phyloP scores from a whole-genome alignment of 1,139 yeast genomes.

The Debaryomyces sp. region DNA sequence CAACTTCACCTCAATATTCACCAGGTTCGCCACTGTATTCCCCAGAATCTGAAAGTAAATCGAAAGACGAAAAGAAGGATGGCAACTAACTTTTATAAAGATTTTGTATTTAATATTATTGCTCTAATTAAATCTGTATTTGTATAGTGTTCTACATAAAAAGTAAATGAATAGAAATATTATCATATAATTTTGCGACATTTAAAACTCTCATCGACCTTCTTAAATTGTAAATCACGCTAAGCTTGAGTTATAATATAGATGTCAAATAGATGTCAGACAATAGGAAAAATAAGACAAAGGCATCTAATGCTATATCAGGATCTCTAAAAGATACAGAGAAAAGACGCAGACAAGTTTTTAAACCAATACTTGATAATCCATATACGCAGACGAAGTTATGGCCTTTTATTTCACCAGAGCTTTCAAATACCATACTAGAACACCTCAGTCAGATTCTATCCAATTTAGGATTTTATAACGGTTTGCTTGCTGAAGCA shows the following conservation, averaged over 20 bases:
- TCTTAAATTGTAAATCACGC: background rate
- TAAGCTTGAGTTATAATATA: background rate
- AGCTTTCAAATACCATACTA: constrained; percentile 37
- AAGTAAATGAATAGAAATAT: constrained; percentile 3
- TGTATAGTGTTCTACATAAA: constrained; percentile 5
- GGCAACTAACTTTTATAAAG: constrained; percentile 2
- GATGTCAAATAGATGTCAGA: constrained; percentile 3
- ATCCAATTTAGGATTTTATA: constrained; percentile 38
- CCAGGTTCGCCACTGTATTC: constrained; percentile 53
- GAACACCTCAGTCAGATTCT: constrained; percentile 44
- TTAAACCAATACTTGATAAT: constrained; percentile 62
- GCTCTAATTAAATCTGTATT: constrained; percentile 6
- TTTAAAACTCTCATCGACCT: background rate
- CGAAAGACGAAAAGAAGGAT: constrained; percentile 13
- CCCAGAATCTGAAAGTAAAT: constrained; percentile 20
- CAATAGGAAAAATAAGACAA: constrained; percentile 9
- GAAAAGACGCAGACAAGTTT: constrained; percentile 51
- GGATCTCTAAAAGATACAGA: constrained; percentile 47
- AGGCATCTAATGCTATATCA: constrained; percentile 12
- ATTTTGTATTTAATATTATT: constrained; percentile 4
- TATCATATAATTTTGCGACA: constrained; percentile 2
- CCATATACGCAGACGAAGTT: constrained; percentile 53
- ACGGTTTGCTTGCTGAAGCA: constrained; percentile 18
- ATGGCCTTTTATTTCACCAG: constrained; percentile 56
- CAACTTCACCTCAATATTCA: constrained; percentile 56